A percentile compares a stretch with the other conserved stretches of the same genome.
These are phyloP conservation scores for Acanthamoeba sp. DNA, from an alignment of 208 protist genomes.

Conservation along the genomic window DNA sequence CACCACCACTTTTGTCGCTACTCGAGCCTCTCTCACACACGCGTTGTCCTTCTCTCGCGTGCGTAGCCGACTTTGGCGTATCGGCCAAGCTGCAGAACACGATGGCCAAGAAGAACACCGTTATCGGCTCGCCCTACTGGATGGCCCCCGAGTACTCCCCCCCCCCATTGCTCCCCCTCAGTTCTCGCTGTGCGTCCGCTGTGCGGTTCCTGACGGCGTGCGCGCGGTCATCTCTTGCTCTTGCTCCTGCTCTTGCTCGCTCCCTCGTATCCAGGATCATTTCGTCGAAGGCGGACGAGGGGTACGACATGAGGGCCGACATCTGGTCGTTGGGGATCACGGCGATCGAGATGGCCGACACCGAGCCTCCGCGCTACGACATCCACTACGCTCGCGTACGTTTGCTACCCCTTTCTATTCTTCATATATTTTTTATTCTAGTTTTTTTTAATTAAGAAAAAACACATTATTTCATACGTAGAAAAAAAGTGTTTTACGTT, in stretches of 20 bases:
- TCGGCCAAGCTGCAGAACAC: conserved; percentile 77
- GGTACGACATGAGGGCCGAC: conserved; percentile 85
- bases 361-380: conserved; percentile 87
- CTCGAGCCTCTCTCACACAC: not conserved
- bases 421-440: not conserved
- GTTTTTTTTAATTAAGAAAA: too few relatives aligned
- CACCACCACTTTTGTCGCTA: not conserved
- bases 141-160: conserved; percentile 83
- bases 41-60: not conserved
- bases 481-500: too few relatives aligned
- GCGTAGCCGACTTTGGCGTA: conserved; percentile 82
- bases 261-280: not conserved
- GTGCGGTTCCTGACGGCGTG: not conserved
- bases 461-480: too few relatives aligned
- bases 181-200: too few relatives aligned
- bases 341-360: conserved; percentile 91
- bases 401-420: not conserved
- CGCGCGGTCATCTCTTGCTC: not conserved
- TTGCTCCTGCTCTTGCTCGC: not conserved
- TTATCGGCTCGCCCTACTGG: conserved; percentile 83
- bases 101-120: conserved; percentile 61
- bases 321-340: conserved; percentile 94
- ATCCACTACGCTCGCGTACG: conserved; percentile 81
- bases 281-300: conserved; percentile 78
- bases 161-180: not conserved